A percentile compares a stretch with the other conserved stretches of the same genome.
Conservation (phyloP, 805 yeast species). For the Candida railenensis region DNA sequence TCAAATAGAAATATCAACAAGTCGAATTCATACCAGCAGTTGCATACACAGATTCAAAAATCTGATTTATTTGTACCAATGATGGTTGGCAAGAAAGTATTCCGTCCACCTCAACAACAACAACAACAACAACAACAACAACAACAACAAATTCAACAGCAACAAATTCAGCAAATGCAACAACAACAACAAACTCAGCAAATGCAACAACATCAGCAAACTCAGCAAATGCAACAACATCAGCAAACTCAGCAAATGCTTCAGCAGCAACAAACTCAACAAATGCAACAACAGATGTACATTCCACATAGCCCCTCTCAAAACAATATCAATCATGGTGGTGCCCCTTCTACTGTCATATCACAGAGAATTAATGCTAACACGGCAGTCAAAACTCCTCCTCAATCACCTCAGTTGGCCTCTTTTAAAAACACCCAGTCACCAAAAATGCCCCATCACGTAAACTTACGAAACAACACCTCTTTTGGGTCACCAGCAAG, state of each 20-base stretch:
- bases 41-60: constrained; percentile 32
- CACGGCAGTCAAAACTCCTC: neutral
- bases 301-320: neutral
- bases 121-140: neutral
- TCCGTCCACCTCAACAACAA: neutral
- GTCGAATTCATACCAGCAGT: constrained; percentile 36
- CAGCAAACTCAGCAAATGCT: constrained; percentile 7
- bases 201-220: constrained; percentile 1
- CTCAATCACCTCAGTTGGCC: neutral
- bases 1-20: constrained; percentile 36
- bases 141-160: neutral
- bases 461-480: constrained; percentile 3
- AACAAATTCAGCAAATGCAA: neutral
- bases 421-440: neutral
- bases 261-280: constrained; percentile 10
- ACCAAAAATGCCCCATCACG: constrained; percentile 3
- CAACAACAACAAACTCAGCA: constrained; percentile 2
- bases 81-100: constrained; percentile 2
- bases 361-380: neutral
- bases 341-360: neutral
- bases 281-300: neutral
- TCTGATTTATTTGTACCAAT: constrained; percentile 3
- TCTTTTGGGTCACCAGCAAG: constrained; percentile 1
- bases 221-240: constrained; percentile 3
- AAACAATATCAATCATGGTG: neutral